Conservation (phyloP, 2,329 filamentous ascomycete genomes). For the Ophiosphaerella korrae region DNA sequence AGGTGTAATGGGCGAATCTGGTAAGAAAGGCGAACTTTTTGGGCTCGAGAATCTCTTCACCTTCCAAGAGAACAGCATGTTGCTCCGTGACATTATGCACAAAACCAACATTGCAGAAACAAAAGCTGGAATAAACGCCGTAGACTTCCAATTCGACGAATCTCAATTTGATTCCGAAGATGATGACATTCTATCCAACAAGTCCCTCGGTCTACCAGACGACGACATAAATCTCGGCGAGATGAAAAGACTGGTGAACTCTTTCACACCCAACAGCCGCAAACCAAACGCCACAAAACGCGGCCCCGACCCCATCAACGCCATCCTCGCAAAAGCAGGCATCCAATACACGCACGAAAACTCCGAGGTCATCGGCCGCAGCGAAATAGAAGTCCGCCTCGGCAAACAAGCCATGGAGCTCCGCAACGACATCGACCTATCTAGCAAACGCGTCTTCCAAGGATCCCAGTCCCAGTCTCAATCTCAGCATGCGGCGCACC, state of each 20-base stretch:
- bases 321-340: constrained; percentile 84
- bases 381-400: constrained; percentile 86
- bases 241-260: constrained; percentile 57
- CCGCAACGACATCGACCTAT: constrained; percentile 57
- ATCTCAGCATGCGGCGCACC: constrained; percentile 5
- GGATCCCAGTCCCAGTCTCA: constrained; percentile 48
- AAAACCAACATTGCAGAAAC: constrained; percentile 97
- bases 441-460: constrained; percentile 64
- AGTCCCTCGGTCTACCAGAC: constrained; percentile 31
- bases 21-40: constrained; percentile 91
- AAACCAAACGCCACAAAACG: constrained; percentile 50
- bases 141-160: constrained; percentile 66
- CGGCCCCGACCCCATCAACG: constrained; percentile 75
- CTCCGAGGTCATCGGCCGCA: constrained; percentile 89
- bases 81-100: constrained; percentile 94
- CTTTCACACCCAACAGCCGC: constrained; percentile 41
- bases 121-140: constrained; percentile 78
- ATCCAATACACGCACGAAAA: constrained; percentile 98
- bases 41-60: constrained; percentile 85
- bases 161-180: constrained; percentile 35
- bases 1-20: constrained; percentile 83
- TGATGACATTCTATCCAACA: constrained; percentile 35
- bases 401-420: constrained; percentile 74
- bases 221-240: constrained; percentile 57
- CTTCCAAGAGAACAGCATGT: constrained; percentile 76